Conservation (phyloP, 805 yeast genomes). For the Myxozyma udenii region DNA sequence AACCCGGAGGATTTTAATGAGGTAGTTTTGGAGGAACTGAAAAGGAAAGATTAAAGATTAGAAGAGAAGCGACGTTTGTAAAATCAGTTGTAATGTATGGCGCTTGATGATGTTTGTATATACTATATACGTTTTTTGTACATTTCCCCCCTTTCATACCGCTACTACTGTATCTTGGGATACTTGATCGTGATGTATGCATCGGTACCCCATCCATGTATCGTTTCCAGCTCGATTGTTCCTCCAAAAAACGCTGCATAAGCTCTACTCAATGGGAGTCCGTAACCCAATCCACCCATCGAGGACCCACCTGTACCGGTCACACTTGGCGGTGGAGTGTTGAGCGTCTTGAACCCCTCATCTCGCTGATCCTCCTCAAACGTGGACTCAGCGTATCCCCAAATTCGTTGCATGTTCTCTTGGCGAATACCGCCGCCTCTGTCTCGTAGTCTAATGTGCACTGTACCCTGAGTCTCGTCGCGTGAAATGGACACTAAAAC, state of each 20-base stretch:
- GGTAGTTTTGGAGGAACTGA: constrained; percentile 9
- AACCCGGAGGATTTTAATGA: constrained; percentile 53
- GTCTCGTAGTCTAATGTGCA: constrained; percentile 78
- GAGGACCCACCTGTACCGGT: constrained; percentile 59
- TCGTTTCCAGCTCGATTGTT: constrained; percentile 60
- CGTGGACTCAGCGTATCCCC: constrained; percentile 84
- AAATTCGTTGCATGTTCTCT: constrained; percentile 60
- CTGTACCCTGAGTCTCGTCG: constrained; percentile 41
- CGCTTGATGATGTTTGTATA: neutral
- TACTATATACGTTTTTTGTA: neutral
- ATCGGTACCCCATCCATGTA: constrained; percentile 63
- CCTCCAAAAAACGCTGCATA: constrained; percentile 75
- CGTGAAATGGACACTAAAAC: constrained; percentile 50
- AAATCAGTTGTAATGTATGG: neutral
- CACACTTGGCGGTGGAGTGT: constrained; percentile 53
- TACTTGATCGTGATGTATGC: constrained; percentile 27
- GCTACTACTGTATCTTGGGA: constrained; percentile 4
- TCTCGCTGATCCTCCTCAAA: constrained; percentile 59
- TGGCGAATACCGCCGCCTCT: constrained; percentile 86
- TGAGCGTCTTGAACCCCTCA: constrained; percentile 50
- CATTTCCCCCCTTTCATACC: neutral
- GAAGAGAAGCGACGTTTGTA: neutral
- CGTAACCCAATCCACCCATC: constrained; percentile 96
- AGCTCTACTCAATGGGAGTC: constrained; percentile 77
- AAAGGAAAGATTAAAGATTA: neutral